phyloP scores from a whole-genome alignment of 768 basidiomycete genomes.

The Lactarius pseudohatsudake region DNA sequence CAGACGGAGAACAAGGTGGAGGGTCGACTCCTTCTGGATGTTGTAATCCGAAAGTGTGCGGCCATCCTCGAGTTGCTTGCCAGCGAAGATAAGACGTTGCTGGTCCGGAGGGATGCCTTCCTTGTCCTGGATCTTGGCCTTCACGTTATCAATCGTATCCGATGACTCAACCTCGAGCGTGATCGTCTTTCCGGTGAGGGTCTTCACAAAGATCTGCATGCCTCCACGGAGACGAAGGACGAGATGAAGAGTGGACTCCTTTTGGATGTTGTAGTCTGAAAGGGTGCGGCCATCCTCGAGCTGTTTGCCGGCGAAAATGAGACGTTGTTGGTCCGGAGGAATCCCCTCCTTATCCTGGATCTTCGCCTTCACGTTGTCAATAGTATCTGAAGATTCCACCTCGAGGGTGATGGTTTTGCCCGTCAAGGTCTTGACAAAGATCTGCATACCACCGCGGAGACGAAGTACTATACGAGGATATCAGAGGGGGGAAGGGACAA shows the following conservation, averaged over 20 bases:
- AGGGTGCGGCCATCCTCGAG: conserved; percentile 37
- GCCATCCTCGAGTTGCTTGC: conserved; percentile 27
- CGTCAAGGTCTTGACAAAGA: conserved; percentile 52
- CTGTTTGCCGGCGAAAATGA: conserved; percentile 37
- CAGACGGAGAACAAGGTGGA: conserved; percentile 28
- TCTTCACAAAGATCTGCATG: conserved; percentile 30
- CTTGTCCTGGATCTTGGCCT: conserved; percentile 29
- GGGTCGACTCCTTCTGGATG: conserved; percentile 28
- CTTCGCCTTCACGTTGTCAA: conserved; percentile 37
- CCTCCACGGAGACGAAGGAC: conserved; percentile 29
- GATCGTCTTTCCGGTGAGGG: conserved; percentile 27
- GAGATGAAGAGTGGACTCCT: conserved; percentile 36
- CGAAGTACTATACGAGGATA: conserved; percentile 38
- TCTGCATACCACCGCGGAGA: conserved; percentile 42
- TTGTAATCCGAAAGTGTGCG: conserved; percentile 28
- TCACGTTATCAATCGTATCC: conserved; percentile 29
- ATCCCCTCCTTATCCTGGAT: conserved; percentile 39
- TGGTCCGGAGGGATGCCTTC: conserved; percentile 29
- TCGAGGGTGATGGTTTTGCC: conserved; percentile 60
- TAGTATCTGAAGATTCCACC: conserved; percentile 43
- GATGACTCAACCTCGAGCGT: conserved; percentile 28
- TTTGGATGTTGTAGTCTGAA: conserved; percentile 37
- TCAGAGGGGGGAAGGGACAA: not conserved
- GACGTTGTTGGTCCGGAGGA: conserved; percentile 36
- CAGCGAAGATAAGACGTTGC: conserved; percentile 27